Conservation (phyloP, 2,329 filamentous ascomycete species). For the Purpureocillium lavendulum region DNA sequence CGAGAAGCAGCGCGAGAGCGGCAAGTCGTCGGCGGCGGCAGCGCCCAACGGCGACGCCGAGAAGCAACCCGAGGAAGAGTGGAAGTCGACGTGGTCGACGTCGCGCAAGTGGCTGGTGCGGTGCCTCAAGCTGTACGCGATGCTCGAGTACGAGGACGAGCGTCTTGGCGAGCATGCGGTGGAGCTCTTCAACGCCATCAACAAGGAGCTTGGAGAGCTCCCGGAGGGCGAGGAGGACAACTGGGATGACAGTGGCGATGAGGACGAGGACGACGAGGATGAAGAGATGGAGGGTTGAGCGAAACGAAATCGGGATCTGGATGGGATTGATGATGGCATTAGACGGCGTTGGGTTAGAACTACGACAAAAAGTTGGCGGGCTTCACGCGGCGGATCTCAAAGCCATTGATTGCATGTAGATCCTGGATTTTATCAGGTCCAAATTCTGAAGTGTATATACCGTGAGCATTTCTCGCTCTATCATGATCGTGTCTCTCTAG, state of each 20-base stretch:
- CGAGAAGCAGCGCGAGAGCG: constrained; percentile 45
- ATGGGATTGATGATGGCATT: constrained; percentile 6
- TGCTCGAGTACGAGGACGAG: constrained; percentile 80
- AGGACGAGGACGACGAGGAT: constrained; percentile 45
- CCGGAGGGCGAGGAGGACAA: constrained; percentile 43
- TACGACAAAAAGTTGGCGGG: constrained; percentile 3
- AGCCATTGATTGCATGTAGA: not conserved
- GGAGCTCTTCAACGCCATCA: constrained; percentile 59
- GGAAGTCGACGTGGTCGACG: constrained; percentile 58
- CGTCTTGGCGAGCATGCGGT: constrained; percentile 65
- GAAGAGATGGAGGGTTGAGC: constrained; percentile 45
- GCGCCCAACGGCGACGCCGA: constrained; percentile 17
- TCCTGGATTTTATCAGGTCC: constrained; percentile 1
- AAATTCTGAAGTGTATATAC: constrained; percentile 10
- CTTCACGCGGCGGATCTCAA: constrained; percentile 1
- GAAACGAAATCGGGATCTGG: not conserved
- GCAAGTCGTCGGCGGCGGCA: not conserved
- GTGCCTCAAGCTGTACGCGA: constrained; percentile 68
- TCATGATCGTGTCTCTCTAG: too few species aligned
- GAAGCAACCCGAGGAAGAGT: constrained; percentile 32
- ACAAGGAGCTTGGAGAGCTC: constrained; percentile 54
- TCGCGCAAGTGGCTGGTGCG: constrained; percentile 78
- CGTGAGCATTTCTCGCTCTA: too few species aligned
- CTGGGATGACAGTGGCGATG: constrained; percentile 43
- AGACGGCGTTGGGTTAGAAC: constrained; percentile 14